Conservation (phyloP, 148 eudicot genomes). For the Hydrangea macrophylla region DNA sequence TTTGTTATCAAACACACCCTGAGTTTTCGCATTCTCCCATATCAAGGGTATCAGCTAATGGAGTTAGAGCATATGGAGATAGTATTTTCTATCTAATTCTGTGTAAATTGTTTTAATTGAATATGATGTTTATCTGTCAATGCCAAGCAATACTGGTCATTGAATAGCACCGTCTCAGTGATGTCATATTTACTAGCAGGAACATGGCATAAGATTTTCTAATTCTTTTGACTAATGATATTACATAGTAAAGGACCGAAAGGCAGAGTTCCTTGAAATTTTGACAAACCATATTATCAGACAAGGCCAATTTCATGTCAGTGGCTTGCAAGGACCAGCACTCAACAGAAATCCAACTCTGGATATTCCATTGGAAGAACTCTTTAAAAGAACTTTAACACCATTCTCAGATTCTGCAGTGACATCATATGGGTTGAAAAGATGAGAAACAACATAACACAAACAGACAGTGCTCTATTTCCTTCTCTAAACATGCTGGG, state of each 20-base stretch:
- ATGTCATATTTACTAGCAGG: background rate
- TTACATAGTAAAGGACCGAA: background rate
- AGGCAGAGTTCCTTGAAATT: background rate
- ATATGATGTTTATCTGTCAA: too few relatives aligned
- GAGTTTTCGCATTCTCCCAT: too few relatives aligned
- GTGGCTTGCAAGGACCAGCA: constrained; percentile 6
- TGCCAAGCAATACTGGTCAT: background rate
- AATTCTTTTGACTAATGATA: background rate
- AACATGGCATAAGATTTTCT: background rate
- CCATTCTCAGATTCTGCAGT: background rate
- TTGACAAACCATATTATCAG: background rate
- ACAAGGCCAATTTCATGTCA: background rate
- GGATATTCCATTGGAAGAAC: background rate
- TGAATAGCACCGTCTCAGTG: background rate
- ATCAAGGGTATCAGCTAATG: too few relatives aligned
- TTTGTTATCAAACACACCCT: too few relatives aligned
- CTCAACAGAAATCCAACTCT: background rate
- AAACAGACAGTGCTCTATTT: background rate
- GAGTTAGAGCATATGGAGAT: too few relatives aligned
- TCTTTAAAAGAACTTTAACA: background rate
- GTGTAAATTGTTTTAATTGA: too few relatives aligned
- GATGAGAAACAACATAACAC: constrained; percentile 4
- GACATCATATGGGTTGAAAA: too few relatives aligned
- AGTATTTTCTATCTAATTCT: too few relatives aligned
- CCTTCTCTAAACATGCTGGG: constrained; percentile 3